phyloP scores from a whole-genome alignment of 371 early-diverging fungal genomes.

The Syncephalastrum sp. region DNA sequence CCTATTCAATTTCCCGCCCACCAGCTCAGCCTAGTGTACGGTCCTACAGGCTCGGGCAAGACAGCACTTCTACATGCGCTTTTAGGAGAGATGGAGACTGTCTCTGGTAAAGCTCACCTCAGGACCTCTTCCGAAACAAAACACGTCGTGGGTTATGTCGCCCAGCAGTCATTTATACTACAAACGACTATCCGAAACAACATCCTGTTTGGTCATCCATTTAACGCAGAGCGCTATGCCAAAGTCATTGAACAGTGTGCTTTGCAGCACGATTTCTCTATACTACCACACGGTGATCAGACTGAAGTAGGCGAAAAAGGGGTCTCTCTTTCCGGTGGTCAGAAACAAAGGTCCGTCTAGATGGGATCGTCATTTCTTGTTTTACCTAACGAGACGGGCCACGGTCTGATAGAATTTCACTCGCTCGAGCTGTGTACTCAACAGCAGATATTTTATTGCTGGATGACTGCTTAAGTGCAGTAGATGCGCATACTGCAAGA shows the following conservation, averaged over 20 bases:
- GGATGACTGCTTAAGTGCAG: constrained; percentile 81
- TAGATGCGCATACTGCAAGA: constrained; percentile 82
- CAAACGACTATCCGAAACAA: constrained; percentile 84
- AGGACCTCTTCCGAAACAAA: neutral
- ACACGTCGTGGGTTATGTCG: constrained; percentile 71
- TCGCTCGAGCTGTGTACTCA: constrained; percentile 79
- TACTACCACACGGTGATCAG: constrained; percentile 74
- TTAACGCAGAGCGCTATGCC: constrained; percentile 63
- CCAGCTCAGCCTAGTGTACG: constrained; percentile 61
- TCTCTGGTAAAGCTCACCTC: constrained; percentile 36
- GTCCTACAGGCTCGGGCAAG: constrained; percentile 77
- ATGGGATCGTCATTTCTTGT: neutral
- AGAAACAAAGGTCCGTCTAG: constrained; percentile 54
- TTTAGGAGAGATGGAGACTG: constrained; percentile 68
- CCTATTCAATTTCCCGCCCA: constrained; percentile 59
- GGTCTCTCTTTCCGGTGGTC: constrained; percentile 66
- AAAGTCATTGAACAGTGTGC: constrained; percentile 66
- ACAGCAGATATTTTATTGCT: constrained; percentile 63
- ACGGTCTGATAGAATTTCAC: constrained; percentile 37
- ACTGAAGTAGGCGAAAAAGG: constrained; percentile 89
- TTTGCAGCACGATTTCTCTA: constrained; percentile 72
- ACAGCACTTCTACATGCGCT: constrained; percentile 65
- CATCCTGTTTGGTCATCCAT: constrained; percentile 79
- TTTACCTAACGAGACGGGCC: neutral
- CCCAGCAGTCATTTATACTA: constrained; percentile 82